Conservation (phyloP, 2,329 filamentous ascomycete genomes). For the Myriosclerotinia curreyana region DNA sequence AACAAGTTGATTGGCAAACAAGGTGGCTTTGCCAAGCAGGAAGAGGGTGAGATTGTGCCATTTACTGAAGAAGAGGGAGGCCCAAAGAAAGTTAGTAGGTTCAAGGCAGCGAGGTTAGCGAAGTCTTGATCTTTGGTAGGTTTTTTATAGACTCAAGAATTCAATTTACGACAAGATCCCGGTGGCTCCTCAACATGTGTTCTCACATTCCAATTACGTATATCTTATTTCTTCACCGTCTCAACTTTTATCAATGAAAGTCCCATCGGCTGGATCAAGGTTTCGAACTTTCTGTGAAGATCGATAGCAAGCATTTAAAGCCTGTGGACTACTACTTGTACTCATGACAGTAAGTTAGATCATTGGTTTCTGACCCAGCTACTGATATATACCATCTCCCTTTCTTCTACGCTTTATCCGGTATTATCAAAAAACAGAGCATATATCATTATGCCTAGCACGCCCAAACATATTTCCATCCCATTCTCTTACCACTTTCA, state of each 20-base stretch:
- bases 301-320: not conserved
- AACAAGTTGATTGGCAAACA: constrained; percentile 80
- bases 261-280: not conserved
- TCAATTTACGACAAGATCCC: not conserved
- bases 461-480: not conserved
- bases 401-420: not conserved
- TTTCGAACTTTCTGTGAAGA: not conserved
- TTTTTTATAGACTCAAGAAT: constrained; percentile 16
- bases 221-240: not conserved
- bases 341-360: not conserved
- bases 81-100: constrained; percentile 64
- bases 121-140: constrained; percentile 34
- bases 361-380: not conserved
- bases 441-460: not conserved
- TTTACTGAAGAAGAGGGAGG: constrained; percentile 64
- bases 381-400: not conserved
- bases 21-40: constrained; percentile 74
- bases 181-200: not conserved
- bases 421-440: not conserved
- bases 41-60: constrained; percentile 60
- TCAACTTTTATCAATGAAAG: not conserved
- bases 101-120: constrained; percentile 67
- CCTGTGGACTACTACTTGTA: too few species aligned
- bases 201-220: not conserved
- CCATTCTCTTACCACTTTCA: not conserved